Base-by-base conservation (phyloP, 805 yeast genomes). In the Candida anglica region DNA sequence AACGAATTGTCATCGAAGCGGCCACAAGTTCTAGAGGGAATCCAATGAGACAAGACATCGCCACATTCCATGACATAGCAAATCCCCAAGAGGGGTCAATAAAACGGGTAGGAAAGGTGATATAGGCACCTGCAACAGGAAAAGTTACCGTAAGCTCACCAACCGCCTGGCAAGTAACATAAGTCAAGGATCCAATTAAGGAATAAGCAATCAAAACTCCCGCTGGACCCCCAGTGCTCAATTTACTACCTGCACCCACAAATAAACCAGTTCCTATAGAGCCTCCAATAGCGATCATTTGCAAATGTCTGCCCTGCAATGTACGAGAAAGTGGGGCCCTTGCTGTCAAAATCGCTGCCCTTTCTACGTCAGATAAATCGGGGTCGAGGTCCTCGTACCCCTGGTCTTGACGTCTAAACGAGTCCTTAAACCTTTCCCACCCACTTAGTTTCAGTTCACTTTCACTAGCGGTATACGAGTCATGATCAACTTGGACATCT, bases 241-340 rank as follows among this genome's bases (percentile, higher is more conserved):
- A 49, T 2, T 64, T 65, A 21, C 62, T 59, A 30, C 77, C 77
- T 22, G 70, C 58, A 24, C 74, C 73, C 25, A 67, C 58, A 45
- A 71, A 68, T 34, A 72, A 55, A 31, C 77, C 78, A n/a, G 86
- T 78, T 55, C 88, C 86, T 42, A 81, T 77, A 39, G 80, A 71
- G 46, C 86, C 85, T 40, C 85, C 87, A 35, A 81, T 69, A 23
- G 86, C 81, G 40, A 79, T 75, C 79, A 79, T 74, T 53, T 77
- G 82, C 36, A 73, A 60, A 37, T 73, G 77, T 51, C 79, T 61
- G 36, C 50, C 50, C 40, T 64, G 63, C 39, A 74, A 58, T 24
- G 68, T 64, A 43, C 75, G 54, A 27, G 59, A 60, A 62, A 65
- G 58, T 5, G 65, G 69, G 56, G 75, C 68, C 35, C 61, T 58